Base-by-base conservation (phyloP, 805 yeast species). In the Naumovozyma baii region DNA sequence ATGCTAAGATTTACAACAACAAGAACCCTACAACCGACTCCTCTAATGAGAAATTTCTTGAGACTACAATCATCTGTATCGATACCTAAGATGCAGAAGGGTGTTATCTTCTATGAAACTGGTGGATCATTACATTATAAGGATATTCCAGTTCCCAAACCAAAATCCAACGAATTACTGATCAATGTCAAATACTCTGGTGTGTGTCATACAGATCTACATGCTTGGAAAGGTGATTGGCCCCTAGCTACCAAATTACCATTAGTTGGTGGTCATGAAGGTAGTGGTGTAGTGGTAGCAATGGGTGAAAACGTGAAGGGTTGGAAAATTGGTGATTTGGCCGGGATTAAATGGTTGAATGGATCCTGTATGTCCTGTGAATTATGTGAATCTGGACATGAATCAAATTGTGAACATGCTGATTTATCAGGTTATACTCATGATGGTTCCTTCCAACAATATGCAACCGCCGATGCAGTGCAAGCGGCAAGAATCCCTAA, bases 391-490 rank as follows among this genome's bases (percentile, higher is more conserved):
- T 56, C 54, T 34, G 67, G 73, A 35, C 52, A 59, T 42, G 82
- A 76, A 59, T 64, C 80, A 36, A 73, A 70, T 55, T 76, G 82
- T 64, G 43, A 43, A 20, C 43, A 59, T 18, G 76, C 75, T 13
- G 76, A 68, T 42, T 62, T 72, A 43, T 72, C 75, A 10, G 79
- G 79, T 47, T 72, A 72, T 60, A 70, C 76, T 12, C 76, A 70
- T 45, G 76, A 73, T 48, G 79, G 95, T 45, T 76, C 92, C 15
- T 83, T 85, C 77, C 94, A 85, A 64, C 84, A 84, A 65, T 84
- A 82, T 59, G 90, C 88, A 29, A 78, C 88, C 33, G 94, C 88
- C 28, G 87, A 83, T 62, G 87, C 90, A 18, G 70, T 80, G 37
- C 92, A 83, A 58, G 94, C 92, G 25, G 92, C 94, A n/a, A 67